These are phyloP conservation scores for Gaertneriomyces semiglobifer DNA, from an alignment of 192 early-diverging fungal genomes.

Conservation along the genomic window DNA sequence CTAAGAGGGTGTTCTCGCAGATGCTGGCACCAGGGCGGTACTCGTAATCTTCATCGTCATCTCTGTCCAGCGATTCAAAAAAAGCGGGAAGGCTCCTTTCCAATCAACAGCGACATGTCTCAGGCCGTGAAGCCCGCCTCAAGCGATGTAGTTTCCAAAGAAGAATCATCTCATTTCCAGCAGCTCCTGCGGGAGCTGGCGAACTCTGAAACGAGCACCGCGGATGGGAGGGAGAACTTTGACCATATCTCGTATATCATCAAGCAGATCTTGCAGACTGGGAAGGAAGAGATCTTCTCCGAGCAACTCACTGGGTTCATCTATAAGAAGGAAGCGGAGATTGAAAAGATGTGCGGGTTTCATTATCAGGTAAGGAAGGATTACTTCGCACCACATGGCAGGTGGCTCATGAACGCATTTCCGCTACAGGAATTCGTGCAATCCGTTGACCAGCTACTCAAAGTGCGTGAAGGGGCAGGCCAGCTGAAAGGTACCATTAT, in stretches of 20 bases:
- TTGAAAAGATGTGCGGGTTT: conserved; percentile 93
- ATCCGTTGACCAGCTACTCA: conserved; percentile 91
- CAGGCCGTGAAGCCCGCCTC: no score
- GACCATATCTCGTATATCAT: conserved; percentile 64
- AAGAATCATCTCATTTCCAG: conserved; percentile 39
- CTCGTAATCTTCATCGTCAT: no score
- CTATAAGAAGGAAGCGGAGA: conserved; percentile 87
- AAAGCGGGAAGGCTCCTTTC: no score
- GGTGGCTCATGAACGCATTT: neutral
- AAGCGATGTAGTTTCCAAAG: neutral
- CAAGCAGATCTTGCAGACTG: conserved; percentile 81
- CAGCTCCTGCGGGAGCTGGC: conserved; percentile 46
- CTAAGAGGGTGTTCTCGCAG: no score
- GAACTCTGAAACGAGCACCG: conserved; percentile 20
- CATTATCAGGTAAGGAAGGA: conserved; percentile 78
- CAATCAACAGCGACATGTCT: no score
- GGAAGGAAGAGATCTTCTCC: conserved; percentile 81
- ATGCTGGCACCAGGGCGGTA: no score
- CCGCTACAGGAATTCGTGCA: conserved; percentile 78
- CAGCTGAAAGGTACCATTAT: conserved; percentile 81
- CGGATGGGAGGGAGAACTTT: conserved; percentile 42
- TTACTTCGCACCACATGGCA: neutral
- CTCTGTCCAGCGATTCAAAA: no score
- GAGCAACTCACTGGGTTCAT: conserved; percentile 82
- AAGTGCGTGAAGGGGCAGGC: conserved; percentile 84